Evolutionary conservation across 805 yeast genomes (phyloP), one percentile per base, ranked within the genome.

Genomic region (Cephaloascus albidus): DNA sequence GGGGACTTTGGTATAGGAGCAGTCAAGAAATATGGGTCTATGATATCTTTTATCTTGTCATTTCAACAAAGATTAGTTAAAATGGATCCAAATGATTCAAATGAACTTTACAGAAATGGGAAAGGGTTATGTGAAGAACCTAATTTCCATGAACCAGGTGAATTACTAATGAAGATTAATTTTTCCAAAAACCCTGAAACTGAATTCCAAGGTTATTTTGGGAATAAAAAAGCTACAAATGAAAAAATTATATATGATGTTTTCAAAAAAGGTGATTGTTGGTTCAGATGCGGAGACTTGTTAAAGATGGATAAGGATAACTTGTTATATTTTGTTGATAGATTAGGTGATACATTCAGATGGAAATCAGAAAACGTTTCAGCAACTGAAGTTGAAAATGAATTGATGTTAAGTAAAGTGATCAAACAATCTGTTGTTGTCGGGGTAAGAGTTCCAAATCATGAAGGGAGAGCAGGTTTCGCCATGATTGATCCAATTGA

Each of bases 331-430:
- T 89, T 89, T 58, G 86, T 88, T 35, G 97, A 89, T 65, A 70
- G 97, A 53, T 62, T 90, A 52, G 97, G 97, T 33, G 97, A 89
- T 54, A 90, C 97, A 0, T 89, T 85, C 65, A 72, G 97, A 50
- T 89, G 97, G 97, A 90, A 87, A 63, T 83, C 95, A 2, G 97
- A 89, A 62, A 89, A 89, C 57, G 96, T 90, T 10, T 79, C 93
- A 15, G 88, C 97, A 12, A 81, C 89, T 27, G 97, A 89, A 62
- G 96, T 89, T 32, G 97, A 90, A 55, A 84, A 81, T 53, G 81
- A 78, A 53, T 59, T 85, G 20, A 69, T 74, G 59, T 61, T 70
- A 4, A 14, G 36, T 17, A 52, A 59, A 35, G 57, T 57, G 4
- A 63, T 83, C 36, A 70, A 72, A 43, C 86, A 82, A 44, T 76